These are phyloP conservation scores for Neopestalotiopsis sp. DNA, from an alignment of 2,329 filamentous ascomycete genomes.

Conservation along the genomic window DNA sequence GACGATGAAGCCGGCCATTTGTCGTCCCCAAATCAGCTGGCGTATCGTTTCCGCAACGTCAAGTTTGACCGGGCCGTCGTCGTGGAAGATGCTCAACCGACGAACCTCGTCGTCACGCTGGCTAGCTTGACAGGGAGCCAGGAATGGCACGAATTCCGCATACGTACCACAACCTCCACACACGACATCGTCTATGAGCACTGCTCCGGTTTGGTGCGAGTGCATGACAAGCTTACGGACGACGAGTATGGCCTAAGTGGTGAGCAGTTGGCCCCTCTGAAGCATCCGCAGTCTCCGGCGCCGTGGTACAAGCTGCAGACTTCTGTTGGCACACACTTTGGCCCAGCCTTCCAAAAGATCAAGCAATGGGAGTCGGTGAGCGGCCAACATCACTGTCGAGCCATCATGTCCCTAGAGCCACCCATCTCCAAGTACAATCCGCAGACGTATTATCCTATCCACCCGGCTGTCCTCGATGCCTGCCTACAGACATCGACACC, in stretches of 20 bases:
- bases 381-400: neutral
- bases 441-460: neutral
- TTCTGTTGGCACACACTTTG: neutral
- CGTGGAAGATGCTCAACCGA: neutral
- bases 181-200: too few species aligned
- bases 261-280: neutral
- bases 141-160: neutral
- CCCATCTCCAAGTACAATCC: neutral
- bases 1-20: neutral
- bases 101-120: neutral
- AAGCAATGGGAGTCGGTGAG: neutral
- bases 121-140: neutral
- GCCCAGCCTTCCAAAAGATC: neutral
- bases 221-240: too few species aligned
- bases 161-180: neutral
- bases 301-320: neutral
- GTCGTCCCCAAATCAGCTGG: too few species aligned
- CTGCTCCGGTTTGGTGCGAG: neutral
- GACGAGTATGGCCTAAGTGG: neutral
- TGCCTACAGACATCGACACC: neutral
- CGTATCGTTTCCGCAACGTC: neutral
- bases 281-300: neutral
- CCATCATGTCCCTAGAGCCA: neutral
- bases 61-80: neutral
- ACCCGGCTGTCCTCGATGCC: neutral